Evolutionary conservation across 129 eudicot species (phyloP).

Genomic region (Flaveria linearis): DNA sequence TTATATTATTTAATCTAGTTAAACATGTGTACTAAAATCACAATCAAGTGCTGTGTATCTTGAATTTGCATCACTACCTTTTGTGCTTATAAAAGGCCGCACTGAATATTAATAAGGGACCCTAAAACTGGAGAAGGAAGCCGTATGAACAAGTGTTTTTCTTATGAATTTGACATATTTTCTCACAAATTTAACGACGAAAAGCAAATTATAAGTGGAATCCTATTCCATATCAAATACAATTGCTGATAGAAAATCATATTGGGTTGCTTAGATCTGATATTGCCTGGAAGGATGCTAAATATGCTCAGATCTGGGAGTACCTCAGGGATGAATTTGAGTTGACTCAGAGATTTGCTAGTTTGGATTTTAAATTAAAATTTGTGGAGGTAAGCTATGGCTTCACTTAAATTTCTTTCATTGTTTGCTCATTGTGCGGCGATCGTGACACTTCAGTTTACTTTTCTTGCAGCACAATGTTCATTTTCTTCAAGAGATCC

Average conservation of each 20-base stretch:
- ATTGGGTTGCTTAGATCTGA: slow-evolving; percentile 58
- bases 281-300: slow-evolving; percentile 96
- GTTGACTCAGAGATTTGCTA: slow-evolving; percentile 94
- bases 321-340: slow-evolving; percentile 94
- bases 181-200: slow-evolving; percentile 5
- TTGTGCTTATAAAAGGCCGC: not conserved
- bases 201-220: slow-evolving; percentile 3
- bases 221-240: not conserved
- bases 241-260: slow-evolving; percentile 25
- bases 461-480: slow-evolving; percentile 77
- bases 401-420: slow-evolving; percentile 7
- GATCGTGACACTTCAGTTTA: slow-evolving; percentile 17
- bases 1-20: not conserved
- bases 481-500: slow-evolving; percentile 89
- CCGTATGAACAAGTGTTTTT: not conserved
- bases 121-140: slow-evolving; percentile 12
- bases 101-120: slow-evolving; percentile 3
- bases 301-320: slow-evolving; percentile 96
- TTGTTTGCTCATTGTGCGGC: slow-evolving; percentile 14
- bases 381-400: slow-evolving; percentile 72
- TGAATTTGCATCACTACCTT: not conserved
- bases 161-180: slow-evolving; percentile 5
- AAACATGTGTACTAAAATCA: not conserved
- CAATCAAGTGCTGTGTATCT: slow-evolving; percentile 3
- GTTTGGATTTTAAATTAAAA: slow-evolving; percentile 89